Evolutionary conservation across 371 early-diverging fungal species (phyloP).

Genomic region (Lichtheimia hyalospora): DNA sequence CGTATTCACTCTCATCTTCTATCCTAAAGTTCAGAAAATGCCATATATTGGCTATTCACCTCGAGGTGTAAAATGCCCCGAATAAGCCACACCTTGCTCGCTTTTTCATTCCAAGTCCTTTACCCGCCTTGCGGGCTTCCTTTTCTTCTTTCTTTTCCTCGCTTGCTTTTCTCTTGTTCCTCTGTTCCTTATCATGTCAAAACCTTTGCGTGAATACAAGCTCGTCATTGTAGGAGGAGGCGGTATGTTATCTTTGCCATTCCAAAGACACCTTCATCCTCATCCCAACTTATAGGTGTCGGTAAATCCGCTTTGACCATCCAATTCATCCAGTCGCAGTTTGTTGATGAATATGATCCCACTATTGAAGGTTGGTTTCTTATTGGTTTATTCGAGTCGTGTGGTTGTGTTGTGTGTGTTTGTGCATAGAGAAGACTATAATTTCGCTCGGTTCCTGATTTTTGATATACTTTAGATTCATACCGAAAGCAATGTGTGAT

Average conservation of each 20-base stretch:
- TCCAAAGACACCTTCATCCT: background rate
- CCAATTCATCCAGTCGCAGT: slow-evolving; percentile 88
- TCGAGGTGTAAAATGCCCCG: background rate
- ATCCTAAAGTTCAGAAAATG: too few relatives aligned
- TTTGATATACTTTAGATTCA: slow-evolving; percentile 58
- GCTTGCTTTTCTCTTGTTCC: background rate
- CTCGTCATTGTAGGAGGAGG: slow-evolving; percentile 86
- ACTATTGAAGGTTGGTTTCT: slow-evolving; percentile 77
- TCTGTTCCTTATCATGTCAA: slow-evolving; percentile 28
- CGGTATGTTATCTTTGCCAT: slow-evolving; percentile 54
- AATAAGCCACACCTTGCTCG: slow-evolving; percentile 10
- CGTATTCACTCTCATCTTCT: too few relatives aligned
- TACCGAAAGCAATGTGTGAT: slow-evolving; percentile 88
- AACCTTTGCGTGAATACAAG: slow-evolving; percentile 68
- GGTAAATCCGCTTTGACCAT: slow-evolving; percentile 89
- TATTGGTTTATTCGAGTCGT: background rate
- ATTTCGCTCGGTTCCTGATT: background rate
- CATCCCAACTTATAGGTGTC: slow-evolving; percentile 48
- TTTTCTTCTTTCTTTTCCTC: background rate
- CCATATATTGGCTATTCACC: background rate
- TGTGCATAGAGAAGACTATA: background rate
- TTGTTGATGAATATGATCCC: slow-evolving; percentile 93
- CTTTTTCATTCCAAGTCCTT: background rate
- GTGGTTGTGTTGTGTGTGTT: background rate
- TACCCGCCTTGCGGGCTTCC: background rate